These are phyloP conservation scores for Fusarium xyrophilum DNA, from an alignment of 2,329 filamentous ascomycete species.

Conservation along the genomic window DNA sequence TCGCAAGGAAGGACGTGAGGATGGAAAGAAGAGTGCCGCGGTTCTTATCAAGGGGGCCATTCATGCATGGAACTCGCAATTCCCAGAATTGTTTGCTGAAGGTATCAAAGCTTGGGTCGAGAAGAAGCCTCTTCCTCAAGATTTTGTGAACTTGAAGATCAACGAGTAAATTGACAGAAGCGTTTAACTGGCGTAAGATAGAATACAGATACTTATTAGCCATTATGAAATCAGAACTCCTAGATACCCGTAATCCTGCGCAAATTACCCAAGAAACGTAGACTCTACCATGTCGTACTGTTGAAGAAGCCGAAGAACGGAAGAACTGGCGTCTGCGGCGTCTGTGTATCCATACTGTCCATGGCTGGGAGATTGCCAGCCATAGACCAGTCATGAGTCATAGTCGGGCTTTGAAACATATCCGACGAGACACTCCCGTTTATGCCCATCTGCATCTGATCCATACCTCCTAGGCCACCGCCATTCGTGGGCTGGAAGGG, in stretches of 20 bases:
- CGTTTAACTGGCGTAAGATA: rapidly evolving
- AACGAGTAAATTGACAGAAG: rapidly evolving
- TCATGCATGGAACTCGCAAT: slow-evolving; percentile 52
- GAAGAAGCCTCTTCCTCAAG: slow-evolving; percentile 37
- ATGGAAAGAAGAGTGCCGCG: neutral
- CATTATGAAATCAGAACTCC: rapidly evolving
- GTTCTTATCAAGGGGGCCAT: neutral
- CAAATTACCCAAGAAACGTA: too few species aligned
- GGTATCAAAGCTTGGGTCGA: slow-evolving; percentile 49
- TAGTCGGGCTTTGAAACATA: neutral
- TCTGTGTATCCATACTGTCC: neutral
- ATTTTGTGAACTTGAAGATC: slow-evolving; percentile 21
- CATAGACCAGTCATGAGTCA: neutral
- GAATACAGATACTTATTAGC: neutral
- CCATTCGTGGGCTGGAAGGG: neutral
- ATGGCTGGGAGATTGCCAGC: neutral
- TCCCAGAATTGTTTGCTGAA: slow-evolving; percentile 49
- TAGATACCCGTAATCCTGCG: too few species aligned
- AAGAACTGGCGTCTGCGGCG: slow-evolving; percentile 4
- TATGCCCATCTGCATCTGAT: neutral
- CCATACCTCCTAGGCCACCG: neutral
- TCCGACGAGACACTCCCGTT: neutral
- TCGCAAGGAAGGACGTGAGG: rapidly evolving
- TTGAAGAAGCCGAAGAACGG: slow-evolving; percentile 16
- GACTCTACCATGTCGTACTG: neutral